Evolutionary conservation across 75 land plant genomes (phyloP).

Genomic region (Cunninghamia lanceolata): DNA sequence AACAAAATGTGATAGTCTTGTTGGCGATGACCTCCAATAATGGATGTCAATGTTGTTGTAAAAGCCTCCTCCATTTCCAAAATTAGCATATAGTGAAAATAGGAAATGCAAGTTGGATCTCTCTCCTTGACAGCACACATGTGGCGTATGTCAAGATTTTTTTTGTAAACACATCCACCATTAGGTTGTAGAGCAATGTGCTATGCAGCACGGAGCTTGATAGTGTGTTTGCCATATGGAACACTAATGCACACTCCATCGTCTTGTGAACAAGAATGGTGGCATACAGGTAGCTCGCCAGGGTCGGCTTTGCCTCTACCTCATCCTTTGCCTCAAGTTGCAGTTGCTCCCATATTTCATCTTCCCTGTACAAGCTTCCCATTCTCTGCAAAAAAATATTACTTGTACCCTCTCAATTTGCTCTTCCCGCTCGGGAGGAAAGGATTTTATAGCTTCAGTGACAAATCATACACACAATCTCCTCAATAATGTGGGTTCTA

Average conservation of each 20-base stretch:
- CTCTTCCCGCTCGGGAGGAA: too few relatives aligned
- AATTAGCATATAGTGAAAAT: constrained; percentile 59
- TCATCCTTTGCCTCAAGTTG: constrained; percentile 29
- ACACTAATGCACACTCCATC: constrained; percentile 56
- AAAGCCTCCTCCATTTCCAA: too few relatives aligned
- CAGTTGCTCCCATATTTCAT: constrained; percentile 27
- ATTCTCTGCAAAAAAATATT: not conserved
- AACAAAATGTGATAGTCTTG: too few relatives aligned
- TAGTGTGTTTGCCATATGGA: constrained; percentile 56
- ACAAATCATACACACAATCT: too few relatives aligned
- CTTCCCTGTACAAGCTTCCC: not conserved
- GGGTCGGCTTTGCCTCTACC: constrained; percentile 49
- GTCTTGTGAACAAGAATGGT: constrained; percentile 54
- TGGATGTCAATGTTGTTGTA: too few relatives aligned
- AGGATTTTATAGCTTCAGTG: too few relatives aligned
- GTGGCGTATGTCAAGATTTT: constrained; percentile 27
- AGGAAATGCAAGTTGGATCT: constrained; percentile 67
- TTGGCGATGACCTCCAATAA: too few relatives aligned
- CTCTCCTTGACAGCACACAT: constrained; percentile 39
- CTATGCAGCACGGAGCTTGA: constrained; percentile 27
- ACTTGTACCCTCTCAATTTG: too few relatives aligned
- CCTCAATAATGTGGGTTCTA: too few relatives aligned
- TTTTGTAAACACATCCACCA: constrained; percentile 28
- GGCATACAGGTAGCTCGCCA: constrained; percentile 43
- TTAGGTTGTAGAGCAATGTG: constrained; percentile 33